These are phyloP conservation scores for Pseudogymnoascus sp. DNA, from an alignment of 2,329 filamentous ascomycete genomes.

Conservation along the genomic window DNA sequence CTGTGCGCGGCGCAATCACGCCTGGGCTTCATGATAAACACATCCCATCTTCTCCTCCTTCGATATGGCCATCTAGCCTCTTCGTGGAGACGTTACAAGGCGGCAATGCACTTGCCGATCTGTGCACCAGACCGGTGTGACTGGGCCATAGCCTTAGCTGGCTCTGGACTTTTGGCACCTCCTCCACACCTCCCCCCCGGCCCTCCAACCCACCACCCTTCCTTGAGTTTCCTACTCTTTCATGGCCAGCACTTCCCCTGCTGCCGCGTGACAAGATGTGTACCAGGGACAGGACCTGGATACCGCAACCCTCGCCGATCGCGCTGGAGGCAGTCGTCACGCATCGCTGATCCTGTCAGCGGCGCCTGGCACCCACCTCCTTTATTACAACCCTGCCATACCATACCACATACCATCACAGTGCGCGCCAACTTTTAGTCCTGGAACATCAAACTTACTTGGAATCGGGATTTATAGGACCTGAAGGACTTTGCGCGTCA, in stretches of 20 bases:
- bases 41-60: background rate
- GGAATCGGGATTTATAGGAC: conserved; percentile 80
- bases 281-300: conserved; percentile 3
- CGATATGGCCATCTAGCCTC: background rate
- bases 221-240: conserved; percentile 1
- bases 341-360: background rate
- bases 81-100: background rate
- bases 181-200: background rate
- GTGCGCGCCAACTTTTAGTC: background rate
- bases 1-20: background rate
- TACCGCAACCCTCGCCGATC: background rate
- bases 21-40: background rate
- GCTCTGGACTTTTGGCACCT: background rate
- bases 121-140: background rate
- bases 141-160: background rate
- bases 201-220: background rate
- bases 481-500: conserved; percentile 98
- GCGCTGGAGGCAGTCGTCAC: background rate
- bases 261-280: background rate
- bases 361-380: background rate
- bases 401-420: background rate
- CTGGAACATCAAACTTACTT: conserved; percentile 60
- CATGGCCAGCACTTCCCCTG: background rate
- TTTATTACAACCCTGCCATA: background rate
- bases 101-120: background rate